Percentiles rank a stretch among this genome's conserved stretches.
These are phyloP conservation scores for Plasmopara muralis DNA, from an alignment of 352 stramenopile genomes.

Conservation along the genomic window DNA sequence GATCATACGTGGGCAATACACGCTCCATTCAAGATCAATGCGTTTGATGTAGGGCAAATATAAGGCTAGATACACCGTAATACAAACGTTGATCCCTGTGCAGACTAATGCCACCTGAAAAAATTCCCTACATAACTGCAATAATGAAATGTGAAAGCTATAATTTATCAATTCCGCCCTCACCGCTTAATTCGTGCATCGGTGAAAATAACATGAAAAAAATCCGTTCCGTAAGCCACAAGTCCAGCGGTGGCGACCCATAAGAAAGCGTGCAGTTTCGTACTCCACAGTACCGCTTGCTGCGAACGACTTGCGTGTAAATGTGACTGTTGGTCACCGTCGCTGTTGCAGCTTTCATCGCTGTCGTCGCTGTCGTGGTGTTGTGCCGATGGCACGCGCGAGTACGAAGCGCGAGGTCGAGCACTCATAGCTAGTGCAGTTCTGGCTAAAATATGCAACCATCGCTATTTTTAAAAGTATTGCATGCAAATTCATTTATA, in stretches of 20 bases:
- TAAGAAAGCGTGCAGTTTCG: slow-evolving; percentile 63
- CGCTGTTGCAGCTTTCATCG: slow-evolving; percentile 17
- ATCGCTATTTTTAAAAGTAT: too few species aligned
- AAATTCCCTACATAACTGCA: slow-evolving; percentile 41
- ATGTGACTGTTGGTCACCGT: slow-evolving; percentile 24
- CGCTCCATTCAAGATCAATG: slow-evolving; percentile 81
- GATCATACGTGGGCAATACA: slow-evolving; percentile 91
- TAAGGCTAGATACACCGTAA: slow-evolving; percentile 81
- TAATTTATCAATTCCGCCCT: not conserved
- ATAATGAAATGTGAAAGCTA: slow-evolving; percentile 2
- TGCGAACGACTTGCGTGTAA: slow-evolving; percentile 28
- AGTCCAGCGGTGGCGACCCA: slow-evolving; percentile 54
- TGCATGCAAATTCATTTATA: too few species aligned
- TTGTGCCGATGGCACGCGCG: slow-evolving; percentile 46
- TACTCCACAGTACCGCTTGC: slow-evolving; percentile 55
- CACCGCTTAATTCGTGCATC: slow-evolving; percentile 46
- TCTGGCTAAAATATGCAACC: not conserved
- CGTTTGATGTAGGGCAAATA: slow-evolving; percentile 84
- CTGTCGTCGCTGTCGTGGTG: slow-evolving; percentile 32
- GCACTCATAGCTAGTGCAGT: slow-evolving; percentile 13
- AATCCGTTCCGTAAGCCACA: slow-evolving; percentile 59
- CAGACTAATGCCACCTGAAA: slow-evolving; percentile 76
- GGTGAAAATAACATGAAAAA: slow-evolving; percentile 62
- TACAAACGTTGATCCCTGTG: slow-evolving; percentile 77
- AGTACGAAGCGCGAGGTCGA: slow-evolving; percentile 24